Evolutionary conservation across 257 asterid genomes (phyloP).

Genomic region (Solanum chiquidenum): DNA sequence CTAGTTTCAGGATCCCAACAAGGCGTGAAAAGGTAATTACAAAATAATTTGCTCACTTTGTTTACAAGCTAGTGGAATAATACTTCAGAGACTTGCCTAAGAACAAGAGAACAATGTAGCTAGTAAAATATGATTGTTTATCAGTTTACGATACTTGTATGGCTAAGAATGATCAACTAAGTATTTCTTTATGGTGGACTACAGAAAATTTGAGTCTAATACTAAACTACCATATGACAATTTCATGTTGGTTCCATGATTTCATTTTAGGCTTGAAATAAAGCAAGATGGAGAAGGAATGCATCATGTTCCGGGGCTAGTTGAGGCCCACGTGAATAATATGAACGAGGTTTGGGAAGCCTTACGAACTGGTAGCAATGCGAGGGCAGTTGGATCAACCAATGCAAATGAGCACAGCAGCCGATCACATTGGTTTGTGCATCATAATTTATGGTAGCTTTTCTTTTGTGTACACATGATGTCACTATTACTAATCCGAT

Average conservation of each 20-base stretch:
- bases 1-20: slow-evolving; percentile 53
- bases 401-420: slow-evolving; percentile 90
- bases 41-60: not conserved
- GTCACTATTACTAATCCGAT: not conserved
- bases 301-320: slow-evolving; percentile 89
- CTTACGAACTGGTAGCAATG: slow-evolving; percentile 70
- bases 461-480: not conserved
- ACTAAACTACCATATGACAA: not conserved
- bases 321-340: slow-evolving; percentile 69
- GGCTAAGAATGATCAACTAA: not conserved
- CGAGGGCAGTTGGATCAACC: slow-evolving; percentile 86
- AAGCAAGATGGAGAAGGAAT: slow-evolving; percentile 89
- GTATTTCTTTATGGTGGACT: not conserved
- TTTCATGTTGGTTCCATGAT: not conserved
- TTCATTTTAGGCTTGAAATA: slow-evolving; percentile 61
- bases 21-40: slow-evolving; percentile 48
- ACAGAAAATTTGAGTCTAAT: not conserved
- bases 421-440: slow-evolving; percentile 82
- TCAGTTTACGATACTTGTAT: not conserved
- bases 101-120: not conserved
- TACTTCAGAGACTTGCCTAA: not conserved
- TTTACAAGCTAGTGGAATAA: not conserved
- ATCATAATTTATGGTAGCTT: slow-evolving; percentile 2
- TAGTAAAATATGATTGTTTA: not conserved
- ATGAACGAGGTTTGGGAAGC: slow-evolving; percentile 89